A percentile compares a stretch with the other conserved stretches of the same genome.
Conservation (phyloP, 371 early-diverging fungal genomes). For the Rhizomucor pusillus region DNA sequence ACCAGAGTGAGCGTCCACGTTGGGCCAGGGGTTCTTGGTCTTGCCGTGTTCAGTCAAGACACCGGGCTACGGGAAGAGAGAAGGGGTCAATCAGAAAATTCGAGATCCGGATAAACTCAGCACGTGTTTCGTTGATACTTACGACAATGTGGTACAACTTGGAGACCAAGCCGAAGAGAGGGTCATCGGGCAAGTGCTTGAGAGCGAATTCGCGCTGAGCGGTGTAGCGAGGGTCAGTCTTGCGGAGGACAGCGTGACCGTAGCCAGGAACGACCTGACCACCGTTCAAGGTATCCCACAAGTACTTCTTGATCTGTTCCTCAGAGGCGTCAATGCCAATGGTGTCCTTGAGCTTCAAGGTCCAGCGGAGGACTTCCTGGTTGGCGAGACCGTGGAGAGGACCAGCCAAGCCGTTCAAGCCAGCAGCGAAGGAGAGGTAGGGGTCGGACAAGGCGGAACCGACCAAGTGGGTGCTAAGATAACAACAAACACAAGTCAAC, state of each 20-base stretch:
- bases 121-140: constrained; percentile 17
- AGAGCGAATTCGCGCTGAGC: constrained; percentile 98
- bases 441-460: constrained; percentile 98
- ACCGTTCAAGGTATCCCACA: constrained; percentile 92
- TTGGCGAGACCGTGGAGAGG: constrained; percentile 99
- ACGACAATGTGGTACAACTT: constrained; percentile 93
- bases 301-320: constrained; percentile 92
- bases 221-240: constrained; percentile 96
- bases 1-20: constrained; percentile 98
- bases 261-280: constrained; percentile 98
- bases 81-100: background rate
- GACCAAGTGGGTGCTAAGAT: constrained; percentile 83
- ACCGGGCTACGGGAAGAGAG: constrained; percentile 60
- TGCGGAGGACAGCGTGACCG: constrained; percentile 97
- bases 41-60: constrained; percentile 98
- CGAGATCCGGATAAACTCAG: background rate
- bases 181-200: constrained; percentile 96
- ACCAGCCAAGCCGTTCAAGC: constrained; percentile 97
- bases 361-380: constrained; percentile 99
- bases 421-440: constrained; percentile 96
- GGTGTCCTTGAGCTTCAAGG: constrained; percentile 86
- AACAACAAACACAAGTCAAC: constrained; percentile 6
- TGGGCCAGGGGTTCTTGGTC: constrained; percentile 99
- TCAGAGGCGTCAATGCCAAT: constrained; percentile 87
- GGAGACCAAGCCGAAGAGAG: constrained; percentile 94